phyloP scores from a whole-genome alignment of 108 stramenopile genomes.

The Nitzschia putrida region DNA sequence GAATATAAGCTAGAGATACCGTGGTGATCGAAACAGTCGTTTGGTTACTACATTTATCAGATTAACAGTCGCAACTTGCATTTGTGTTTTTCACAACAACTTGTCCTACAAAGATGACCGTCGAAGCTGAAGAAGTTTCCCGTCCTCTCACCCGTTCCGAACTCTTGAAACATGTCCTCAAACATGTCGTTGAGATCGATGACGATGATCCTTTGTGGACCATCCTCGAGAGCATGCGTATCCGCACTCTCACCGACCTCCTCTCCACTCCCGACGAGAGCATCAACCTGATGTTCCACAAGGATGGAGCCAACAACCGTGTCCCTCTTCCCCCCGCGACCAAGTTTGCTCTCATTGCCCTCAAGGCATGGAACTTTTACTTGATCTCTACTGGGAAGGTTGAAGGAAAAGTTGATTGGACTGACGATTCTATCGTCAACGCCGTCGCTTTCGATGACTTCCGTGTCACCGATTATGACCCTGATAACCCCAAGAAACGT shows the following conservation, averaged over 20 bases:
- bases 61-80: background rate
- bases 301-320: background rate
- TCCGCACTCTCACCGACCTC: background rate
- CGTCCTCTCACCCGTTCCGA: background rate
- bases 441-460: background rate
- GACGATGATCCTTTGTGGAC: background rate
- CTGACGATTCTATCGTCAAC: background rate
- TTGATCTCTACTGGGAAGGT: too few relatives aligned
- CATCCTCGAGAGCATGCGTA: background rate
- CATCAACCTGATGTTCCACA: background rate
- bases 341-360: background rate
- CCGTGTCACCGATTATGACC: background rate
- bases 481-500: background rate
- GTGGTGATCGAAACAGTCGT: too few relatives aligned
- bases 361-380: background rate
- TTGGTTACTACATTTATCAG: too few relatives aligned
- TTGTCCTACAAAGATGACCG: background rate
- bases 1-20: too few relatives aligned
- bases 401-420: background rate
- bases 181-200: background rate
- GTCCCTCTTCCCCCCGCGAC: background rate
- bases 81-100: background rate
- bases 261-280: background rate
- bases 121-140: background rate
- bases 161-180: slow-evolving; percentile 3